Evolutionary conservation across 306 rosid genomes (phyloP).

Genomic region (Prosopis cineraria): DNA sequence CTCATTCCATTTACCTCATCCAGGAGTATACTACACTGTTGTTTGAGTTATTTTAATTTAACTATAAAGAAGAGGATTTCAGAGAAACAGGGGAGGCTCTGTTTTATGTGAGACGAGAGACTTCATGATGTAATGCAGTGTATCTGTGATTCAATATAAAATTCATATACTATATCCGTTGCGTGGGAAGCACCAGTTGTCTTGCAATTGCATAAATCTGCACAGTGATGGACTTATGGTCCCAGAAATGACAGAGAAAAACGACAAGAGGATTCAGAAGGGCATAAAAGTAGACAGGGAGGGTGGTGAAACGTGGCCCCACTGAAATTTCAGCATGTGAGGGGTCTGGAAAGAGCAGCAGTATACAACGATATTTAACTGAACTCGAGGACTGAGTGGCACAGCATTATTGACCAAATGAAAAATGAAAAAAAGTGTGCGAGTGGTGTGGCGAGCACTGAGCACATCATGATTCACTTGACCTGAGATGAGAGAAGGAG

Average conservation of each 20-base stretch:
- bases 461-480: slow-evolving; percentile 39
- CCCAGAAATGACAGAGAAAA: slow-evolving; percentile 21
- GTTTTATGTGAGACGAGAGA: neutral
- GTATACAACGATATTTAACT: slow-evolving; percentile 8
- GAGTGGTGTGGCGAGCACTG: neutral
- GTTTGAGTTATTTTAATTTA: slow-evolving; percentile 10
- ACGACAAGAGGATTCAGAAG: neutral
- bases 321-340: slow-evolving; percentile 42
- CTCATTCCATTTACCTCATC: neutral
- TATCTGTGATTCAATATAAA: neutral
- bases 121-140: neutral
- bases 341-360: neutral
- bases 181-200: neutral
- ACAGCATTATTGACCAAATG: neutral
- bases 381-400: neutral
- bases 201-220: slow-evolving; percentile 19
- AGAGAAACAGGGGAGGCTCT: neutral
- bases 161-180: neutral
- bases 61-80: neutral
- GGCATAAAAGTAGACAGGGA: slow-evolving; percentile 12
- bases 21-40: neutral
- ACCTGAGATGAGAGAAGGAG: neutral
- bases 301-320: slow-evolving; percentile 40
- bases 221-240: slow-evolving; percentile 13
- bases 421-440: neutral